These are phyloP conservation scores for Penicillium riverlandense DNA, from an alignment of 495 filamentous ascomycete genomes.

Conservation along the genomic window DNA sequence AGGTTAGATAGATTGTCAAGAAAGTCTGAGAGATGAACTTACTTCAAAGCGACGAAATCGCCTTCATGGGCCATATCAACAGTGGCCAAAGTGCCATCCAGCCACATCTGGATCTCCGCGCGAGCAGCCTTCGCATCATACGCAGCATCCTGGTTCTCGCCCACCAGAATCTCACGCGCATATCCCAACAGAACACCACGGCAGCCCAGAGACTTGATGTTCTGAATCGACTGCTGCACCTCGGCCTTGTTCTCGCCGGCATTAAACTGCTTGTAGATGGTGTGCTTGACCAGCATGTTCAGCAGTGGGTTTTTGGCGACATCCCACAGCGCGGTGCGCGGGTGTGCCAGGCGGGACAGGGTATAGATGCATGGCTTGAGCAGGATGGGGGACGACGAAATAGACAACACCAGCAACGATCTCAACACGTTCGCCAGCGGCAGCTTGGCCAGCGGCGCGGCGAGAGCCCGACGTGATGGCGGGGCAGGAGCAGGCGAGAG, in stretches of 20 bases:
- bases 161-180: slow-evolving; percentile 38
- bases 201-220: slow-evolving; percentile 39
- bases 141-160: slow-evolving; percentile 25
- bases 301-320: slow-evolving; percentile 40
- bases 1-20: neutral
- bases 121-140: slow-evolving; percentile 29
- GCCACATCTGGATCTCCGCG: slow-evolving; percentile 65
- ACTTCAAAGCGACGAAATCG: slow-evolving; percentile 86
- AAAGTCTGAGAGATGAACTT: slow-evolving; percentile 14
- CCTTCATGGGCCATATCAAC: slow-evolving; percentile 64
- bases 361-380: slow-evolving; percentile 62
- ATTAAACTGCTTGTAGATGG: slow-evolving; percentile 46
- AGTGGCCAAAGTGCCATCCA: slow-evolving; percentile 66
- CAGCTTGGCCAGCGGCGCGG: slow-evolving; percentile 59
- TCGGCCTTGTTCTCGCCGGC: slow-evolving; percentile 42
- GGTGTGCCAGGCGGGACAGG: slow-evolving; percentile 64
- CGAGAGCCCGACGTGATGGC: slow-evolving; percentile 14
- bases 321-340: slow-evolving; percentile 45
- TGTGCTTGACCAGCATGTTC: slow-evolving; percentile 38
- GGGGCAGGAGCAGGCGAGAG: slow-evolving; percentile 5
- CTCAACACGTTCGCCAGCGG: slow-evolving; percentile 69
- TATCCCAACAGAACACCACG: slow-evolving; percentile 43
- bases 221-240: slow-evolving; percentile 34
- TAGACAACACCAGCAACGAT: slow-evolving; percentile 66
- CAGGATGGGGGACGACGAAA: slow-evolving; percentile 72